phyloP scores from a whole-genome alignment of 805 yeast genomes.

The Candida arabinofermentans region DNA sequence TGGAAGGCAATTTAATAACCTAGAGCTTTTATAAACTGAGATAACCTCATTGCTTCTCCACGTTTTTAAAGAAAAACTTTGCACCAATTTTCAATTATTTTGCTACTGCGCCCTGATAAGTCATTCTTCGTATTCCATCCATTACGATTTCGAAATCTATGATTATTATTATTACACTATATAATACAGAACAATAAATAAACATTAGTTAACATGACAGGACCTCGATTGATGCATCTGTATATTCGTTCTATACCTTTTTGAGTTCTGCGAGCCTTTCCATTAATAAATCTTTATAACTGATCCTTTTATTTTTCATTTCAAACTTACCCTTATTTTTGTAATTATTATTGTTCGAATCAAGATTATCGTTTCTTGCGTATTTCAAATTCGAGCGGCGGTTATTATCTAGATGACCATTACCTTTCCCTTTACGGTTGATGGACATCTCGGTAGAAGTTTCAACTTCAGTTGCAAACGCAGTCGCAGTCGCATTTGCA shows the following conservation, averaged over 20 bases:
- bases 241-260: no score
- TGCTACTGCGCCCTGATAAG: background rate
- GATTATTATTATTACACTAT: background rate
- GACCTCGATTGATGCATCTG: no score
- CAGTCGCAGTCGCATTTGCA: background rate
- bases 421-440: no score
- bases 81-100: background rate
- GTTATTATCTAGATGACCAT: background rate
- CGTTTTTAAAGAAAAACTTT: no score
- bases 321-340: background rate
- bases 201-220: no score
- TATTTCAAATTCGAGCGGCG: no score
- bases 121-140: background rate
- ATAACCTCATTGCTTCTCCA: background rate
- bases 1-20: background rate
- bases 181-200: background rate
- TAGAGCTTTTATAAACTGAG: no score
- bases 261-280: background rate
- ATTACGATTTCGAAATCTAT: background rate
- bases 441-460: no score
- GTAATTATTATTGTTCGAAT: no score
- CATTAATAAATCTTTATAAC: background rate
- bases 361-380: no score
- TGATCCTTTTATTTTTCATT: background rate
- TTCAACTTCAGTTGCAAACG: no score